Evolutionary conservation across 345 rosid species (phyloP).

Genomic region (Lumnitzera racemosa): DNA sequence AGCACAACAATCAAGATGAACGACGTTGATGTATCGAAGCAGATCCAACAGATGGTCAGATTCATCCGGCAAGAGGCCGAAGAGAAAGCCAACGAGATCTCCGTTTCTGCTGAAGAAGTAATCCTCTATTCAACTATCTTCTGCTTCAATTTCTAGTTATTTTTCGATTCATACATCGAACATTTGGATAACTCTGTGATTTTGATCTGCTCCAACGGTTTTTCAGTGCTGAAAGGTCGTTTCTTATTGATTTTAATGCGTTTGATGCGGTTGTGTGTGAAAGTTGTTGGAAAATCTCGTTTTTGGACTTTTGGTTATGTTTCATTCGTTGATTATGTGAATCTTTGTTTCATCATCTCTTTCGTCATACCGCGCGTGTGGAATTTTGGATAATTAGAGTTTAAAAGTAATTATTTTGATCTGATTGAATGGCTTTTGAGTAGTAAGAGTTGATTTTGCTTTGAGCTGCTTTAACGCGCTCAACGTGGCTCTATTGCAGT

Average conservation of each 20-base stretch:
- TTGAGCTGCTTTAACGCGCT: too few relatives aligned
- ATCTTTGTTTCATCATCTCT: too few relatives aligned
- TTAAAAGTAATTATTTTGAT: too few relatives aligned
- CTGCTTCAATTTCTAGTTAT: background rate
- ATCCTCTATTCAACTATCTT: slow-evolving; percentile 6
- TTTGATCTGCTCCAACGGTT: background rate
- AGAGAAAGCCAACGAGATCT: slow-evolving; percentile 97
- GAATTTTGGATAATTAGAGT: too few relatives aligned
- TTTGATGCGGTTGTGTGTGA: background rate
- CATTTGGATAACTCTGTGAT: background rate
- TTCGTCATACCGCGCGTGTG: too few relatives aligned
- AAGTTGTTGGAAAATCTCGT: too few relatives aligned
- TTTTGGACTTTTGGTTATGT: too few relatives aligned
- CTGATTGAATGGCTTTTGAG: too few relatives aligned
- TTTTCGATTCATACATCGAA: background rate
- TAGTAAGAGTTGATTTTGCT: too few relatives aligned
- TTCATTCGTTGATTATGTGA: too few relatives aligned
- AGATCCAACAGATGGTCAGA: slow-evolving; percentile 98
- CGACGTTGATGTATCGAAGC: slow-evolving; percentile 81
- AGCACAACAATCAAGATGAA: slow-evolving; percentile 49
- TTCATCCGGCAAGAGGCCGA: slow-evolving; percentile 97
- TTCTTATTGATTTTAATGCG: slow-evolving; percentile 6
- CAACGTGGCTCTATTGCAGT: too few relatives aligned
- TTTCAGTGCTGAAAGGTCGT: background rate
- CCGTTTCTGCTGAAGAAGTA: slow-evolving; percentile 91